Conservation (phyloP, 2,329 filamentous ascomycete genomes). For the Dactylellina haptotyla region DNA sequence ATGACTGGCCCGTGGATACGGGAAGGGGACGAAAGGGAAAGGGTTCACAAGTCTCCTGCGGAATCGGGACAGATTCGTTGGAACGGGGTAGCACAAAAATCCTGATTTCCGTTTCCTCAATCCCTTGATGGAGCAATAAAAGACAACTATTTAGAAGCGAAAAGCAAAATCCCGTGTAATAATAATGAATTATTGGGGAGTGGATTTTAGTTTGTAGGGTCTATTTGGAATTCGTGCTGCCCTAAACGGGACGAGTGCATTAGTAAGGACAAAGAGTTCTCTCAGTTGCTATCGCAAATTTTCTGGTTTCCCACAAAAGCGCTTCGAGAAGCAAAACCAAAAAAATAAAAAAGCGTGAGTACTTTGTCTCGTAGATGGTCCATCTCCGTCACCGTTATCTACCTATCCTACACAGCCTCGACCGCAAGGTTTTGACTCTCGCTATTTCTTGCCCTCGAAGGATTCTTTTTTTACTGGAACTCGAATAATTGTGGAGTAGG, state of each 20-base stretch:
- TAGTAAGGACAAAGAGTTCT: background rate
- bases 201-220: background rate
- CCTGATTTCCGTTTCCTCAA: background rate
- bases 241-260: background rate
- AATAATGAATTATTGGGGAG: too few relatives aligned
- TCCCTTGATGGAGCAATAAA: background rate
- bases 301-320: background rate
- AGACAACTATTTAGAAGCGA: too few relatives aligned
- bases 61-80: background rate
- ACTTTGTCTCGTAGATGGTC: background rate
- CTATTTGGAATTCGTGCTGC: background rate
- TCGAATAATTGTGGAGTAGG: too few relatives aligned
- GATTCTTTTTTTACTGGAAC: too few relatives aligned
- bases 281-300: slow-evolving; percentile 9
- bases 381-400: too few relatives aligned
- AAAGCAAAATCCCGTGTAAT: too few relatives aligned
- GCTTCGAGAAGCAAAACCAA: too few relatives aligned
- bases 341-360: background rate
- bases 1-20: background rate
- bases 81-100: background rate
- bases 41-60: slow-evolving; percentile 6
- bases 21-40: background rate
- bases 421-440: background rate
- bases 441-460: too few relatives aligned
- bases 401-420: slow-evolving; percentile 7